Base-by-base conservation (phyloP, 495 filamentous ascomycete species). In the Hamigera avellanea region DNA sequence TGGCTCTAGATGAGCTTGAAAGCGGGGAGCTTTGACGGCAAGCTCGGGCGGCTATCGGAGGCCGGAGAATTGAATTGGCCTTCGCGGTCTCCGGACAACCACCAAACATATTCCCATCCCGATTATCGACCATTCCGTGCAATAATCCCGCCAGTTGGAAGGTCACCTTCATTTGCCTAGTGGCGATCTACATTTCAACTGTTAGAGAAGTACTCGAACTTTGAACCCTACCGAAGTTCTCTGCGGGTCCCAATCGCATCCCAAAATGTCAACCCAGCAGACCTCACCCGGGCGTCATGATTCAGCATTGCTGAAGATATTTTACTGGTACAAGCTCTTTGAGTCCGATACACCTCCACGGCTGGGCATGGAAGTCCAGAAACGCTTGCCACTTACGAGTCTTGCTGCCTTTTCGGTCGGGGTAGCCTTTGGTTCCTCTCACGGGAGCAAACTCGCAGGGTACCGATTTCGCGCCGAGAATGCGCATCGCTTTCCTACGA, bases 391-490 rank as follows among this genome's bases (percentile, higher is more conserved):
- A 15, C 59, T 78, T 33, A 72, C 74, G 13, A 61, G 71, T 2
- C 27, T 66, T 7, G 53, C 74, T 3, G 75, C 77, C 10, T 80
- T 83, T 49, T 27, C 72, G 13, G 61, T 76, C 19, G 89, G 88
- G 13, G 54, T 80, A 39, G 53, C 53, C 13, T 64, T 96, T 23
- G 91, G 91, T 26, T 57, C 77, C 4, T 67, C 73, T 5, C 74
- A 91, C 27, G 86, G 83, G 26, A 76, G 76, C 53, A 75, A 75
- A 53, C 75, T 64, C 44, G 75, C 84, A 12, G 76, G 78, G 23
- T 67, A 93, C 26, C 76, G 78, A 33, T 98, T 95, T 59, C 81
- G 89, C 35, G 91, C 91, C 36, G 83, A 98, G 61, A 93, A 98
- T 50, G 83, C 91, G 14, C 91, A 98, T 62, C 78, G 87, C 46